phyloP scores from a whole-genome alignment of 1,284 basidiomycete genomes.

The Leccinum fallax region DNA sequence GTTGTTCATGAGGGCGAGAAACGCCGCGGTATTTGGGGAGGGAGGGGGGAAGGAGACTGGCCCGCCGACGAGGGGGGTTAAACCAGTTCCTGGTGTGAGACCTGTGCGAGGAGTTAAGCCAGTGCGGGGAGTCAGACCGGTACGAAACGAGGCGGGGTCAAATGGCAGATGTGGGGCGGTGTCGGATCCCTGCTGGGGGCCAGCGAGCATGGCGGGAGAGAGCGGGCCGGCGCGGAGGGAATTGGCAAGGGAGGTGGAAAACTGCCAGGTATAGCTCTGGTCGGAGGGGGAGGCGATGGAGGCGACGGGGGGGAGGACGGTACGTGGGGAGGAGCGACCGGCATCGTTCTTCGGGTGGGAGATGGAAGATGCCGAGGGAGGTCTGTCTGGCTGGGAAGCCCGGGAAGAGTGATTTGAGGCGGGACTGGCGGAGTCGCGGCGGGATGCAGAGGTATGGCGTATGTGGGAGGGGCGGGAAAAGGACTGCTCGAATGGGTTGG shows the following conservation, averaged over 20 bases:
- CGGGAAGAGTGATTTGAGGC: conserved; percentile 42
- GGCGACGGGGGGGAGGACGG: conserved; percentile 85
- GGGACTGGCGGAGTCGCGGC: conserved; percentile 43
- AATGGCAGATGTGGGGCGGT: conserved; percentile 52
- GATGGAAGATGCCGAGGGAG: conserved; percentile 36
- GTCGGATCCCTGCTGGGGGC: conserved; percentile 59
- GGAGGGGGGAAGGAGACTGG: conserved; percentile 80
- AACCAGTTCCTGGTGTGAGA: conserved; percentile 75
- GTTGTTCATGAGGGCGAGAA: conserved; percentile 88
- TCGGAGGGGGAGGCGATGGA: conserved; percentile 85
- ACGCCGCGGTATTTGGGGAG: conserved; percentile 89
- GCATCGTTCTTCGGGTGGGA: conserved; percentile 38
- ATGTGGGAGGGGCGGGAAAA: conserved; percentile 66
- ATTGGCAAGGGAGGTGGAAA: conserved; percentile 60
- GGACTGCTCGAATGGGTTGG: conserved; percentile 96
- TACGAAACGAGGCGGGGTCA: conserved; percentile 78
- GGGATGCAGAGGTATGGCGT: conserved; percentile 43
- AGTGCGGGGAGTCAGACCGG: conserved; percentile 75
- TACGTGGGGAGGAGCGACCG: conserved; percentile 44
- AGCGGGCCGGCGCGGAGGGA: conserved; percentile 90
- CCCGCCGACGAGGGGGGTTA: conserved; percentile 84
- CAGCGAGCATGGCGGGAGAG: conserved; percentile 93
- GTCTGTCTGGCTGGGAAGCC: conserved; percentile 42
- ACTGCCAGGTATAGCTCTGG: conserved; percentile 74
- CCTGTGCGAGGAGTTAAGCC: conserved; percentile 86